Percentiles rank a stretch among this genome's conserved stretches.
Evolutionary conservation across 768 basidiomycete species (phyloP).

Genomic region (Boletus rubescentipes): DNA sequence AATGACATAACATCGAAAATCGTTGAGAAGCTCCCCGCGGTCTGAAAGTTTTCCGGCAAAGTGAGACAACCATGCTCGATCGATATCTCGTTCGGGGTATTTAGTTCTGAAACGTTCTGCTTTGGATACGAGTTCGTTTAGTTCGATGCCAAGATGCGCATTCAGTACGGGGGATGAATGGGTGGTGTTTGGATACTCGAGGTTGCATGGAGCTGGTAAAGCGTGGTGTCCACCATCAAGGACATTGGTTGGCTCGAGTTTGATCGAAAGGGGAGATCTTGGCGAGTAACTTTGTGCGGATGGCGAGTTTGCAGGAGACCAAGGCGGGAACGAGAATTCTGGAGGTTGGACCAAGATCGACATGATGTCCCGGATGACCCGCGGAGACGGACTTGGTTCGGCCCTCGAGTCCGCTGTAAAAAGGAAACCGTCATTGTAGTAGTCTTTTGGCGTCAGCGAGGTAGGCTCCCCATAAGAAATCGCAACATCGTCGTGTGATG

Average conservation of each 20-base stretch:
- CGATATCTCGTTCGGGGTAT: slow-evolving; percentile 58
- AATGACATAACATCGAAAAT: slow-evolving; percentile 66
- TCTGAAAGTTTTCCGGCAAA: slow-evolving; percentile 67
- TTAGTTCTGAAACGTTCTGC: slow-evolving; percentile 54
- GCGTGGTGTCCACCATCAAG: not conserved
- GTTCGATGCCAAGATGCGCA: slow-evolving; percentile 59
- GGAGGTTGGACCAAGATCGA: slow-evolving; percentile 26
- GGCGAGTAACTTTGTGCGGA: not conserved
- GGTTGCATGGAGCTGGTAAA: slow-evolving; percentile 1
- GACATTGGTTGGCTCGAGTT: not conserved
- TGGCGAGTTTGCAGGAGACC: slow-evolving; percentile 4
- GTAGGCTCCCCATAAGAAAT: not conserved
- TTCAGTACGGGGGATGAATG: slow-evolving; percentile 53
- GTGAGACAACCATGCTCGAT: slow-evolving; percentile 61
- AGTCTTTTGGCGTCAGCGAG: not conserved
- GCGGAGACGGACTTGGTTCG: slow-evolving; percentile 26
- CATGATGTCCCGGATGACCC: slow-evolving; percentile 33
- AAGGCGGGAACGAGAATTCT: slow-evolving; percentile 6
- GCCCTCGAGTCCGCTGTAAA: not conserved
- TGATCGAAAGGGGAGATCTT: not conserved
- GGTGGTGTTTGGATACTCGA: not conserved
- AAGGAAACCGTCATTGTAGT: not conserved
- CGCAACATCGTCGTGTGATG: not conserved
- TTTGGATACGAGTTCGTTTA: slow-evolving; percentile 52
- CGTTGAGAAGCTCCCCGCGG: slow-evolving; percentile 53